Evolutionary conservation across 768 basidiomycete species (phyloP).

Genomic region (Phanerochaete carnosa): DNA sequence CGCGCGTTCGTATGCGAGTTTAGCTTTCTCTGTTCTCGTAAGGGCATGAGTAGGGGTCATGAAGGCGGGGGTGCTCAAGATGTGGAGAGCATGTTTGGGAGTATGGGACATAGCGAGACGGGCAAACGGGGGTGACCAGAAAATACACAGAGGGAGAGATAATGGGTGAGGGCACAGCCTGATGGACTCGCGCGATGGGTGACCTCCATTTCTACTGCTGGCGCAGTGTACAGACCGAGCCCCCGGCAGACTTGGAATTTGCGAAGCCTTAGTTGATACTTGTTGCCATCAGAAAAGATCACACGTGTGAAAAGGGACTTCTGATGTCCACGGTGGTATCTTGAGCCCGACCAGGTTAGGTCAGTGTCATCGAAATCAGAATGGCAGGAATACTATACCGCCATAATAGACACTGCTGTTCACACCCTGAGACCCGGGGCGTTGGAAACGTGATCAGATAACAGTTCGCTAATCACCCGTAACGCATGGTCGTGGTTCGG

Average conservation of each 20-base stretch:
- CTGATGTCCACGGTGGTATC: neutral
- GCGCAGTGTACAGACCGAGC: neutral
- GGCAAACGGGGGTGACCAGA: neutral
- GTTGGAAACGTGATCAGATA: neutral
- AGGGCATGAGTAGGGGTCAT: slow-evolving; percentile 11
- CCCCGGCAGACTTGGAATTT: neutral
- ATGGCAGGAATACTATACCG: neutral
- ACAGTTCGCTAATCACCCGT: too few species aligned
- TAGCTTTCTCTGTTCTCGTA: slow-evolving; percentile 9
- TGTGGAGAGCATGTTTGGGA: slow-evolving; percentile 8
- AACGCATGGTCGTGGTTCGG: too few species aligned
- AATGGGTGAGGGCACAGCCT: neutral
- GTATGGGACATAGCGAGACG: neutral
- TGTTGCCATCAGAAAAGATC: neutral
- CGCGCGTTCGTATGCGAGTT: slow-evolving; percentile 20
- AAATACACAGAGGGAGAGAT: neutral
- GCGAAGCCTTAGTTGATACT: neutral
- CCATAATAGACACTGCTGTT: neutral
- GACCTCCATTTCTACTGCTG: neutral
- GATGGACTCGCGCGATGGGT: neutral
- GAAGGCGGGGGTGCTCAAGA: slow-evolving; percentile 14
- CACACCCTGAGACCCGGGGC: too few species aligned
- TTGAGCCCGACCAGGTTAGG: neutral
- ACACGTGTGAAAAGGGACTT: neutral
- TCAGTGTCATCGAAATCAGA: neutral